These are phyloP conservation scores for Euphorbia lathyris DNA, from an alignment of 345 rosid species.

Conservation along the genomic window DNA sequence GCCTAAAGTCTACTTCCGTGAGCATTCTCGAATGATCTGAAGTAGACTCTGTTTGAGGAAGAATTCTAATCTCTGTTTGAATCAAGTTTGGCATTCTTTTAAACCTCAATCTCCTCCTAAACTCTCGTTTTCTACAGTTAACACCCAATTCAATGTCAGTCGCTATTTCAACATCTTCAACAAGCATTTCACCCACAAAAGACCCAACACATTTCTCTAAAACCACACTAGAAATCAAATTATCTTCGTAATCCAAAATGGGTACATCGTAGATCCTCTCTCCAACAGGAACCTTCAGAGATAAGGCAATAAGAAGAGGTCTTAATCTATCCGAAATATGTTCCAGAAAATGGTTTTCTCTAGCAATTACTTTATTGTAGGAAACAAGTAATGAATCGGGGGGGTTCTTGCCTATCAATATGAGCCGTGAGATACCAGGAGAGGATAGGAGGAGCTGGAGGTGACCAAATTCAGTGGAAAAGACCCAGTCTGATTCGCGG, in stretches of 20 bases:
- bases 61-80: conserved; percentile 54
- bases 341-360: conserved; percentile 14
- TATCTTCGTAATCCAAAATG: conserved; percentile 59
- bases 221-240: conserved; percentile 41
- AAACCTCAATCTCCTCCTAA: conserved; percentile 80
- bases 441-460: conserved; percentile 66
- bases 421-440: conserved; percentile 56
- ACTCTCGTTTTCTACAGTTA: conserved; percentile 39
- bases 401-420: conserved; percentile 52
- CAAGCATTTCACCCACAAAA: conserved; percentile 70
- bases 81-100: conserved; percentile 79
- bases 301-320: conserved; percentile 50
- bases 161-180: conserved; percentile 68
- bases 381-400: conserved; percentile 22
- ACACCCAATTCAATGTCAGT: conserved; percentile 3
- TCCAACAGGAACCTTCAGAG: conserved; percentile 36
- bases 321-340: conserved; percentile 31
- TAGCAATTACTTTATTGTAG: conserved; percentile 11
- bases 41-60: conserved; percentile 23
- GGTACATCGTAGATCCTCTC: conserved; percentile 39
- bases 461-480: conserved; percentile 85
- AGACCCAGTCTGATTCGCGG: conserved; percentile 82
- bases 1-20: conserved; percentile 32
- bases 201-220: conserved; percentile 51
- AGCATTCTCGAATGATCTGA: conserved; percentile 26